Evolutionary conservation across 768 basidiomycete species (phyloP), one percentile per base, ranked within the genome.

Genomic region (Naematelia aurantialba): DNA sequence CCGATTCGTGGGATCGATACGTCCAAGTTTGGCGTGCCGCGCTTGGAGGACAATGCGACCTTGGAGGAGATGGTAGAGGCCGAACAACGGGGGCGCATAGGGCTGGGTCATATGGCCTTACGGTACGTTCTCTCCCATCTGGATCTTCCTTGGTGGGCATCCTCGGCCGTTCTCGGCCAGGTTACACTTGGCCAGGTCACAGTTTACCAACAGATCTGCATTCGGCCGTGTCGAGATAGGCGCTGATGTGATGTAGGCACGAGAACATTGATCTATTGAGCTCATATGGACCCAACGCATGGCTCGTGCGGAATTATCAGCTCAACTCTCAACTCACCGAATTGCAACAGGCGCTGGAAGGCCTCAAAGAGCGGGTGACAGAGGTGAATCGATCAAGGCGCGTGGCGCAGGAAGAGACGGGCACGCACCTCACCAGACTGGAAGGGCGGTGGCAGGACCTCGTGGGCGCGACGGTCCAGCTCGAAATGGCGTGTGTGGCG

Each of bases 371-470:
- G 71, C 74, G 85, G 51, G 89, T 89, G 0, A 86, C 88, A 0
- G 89, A 89, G 57, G 81, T 98, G 59, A 98, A 98, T 73, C 82
- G 94, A 50, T 85, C 87, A 57, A 83, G 93, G 53, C 91, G 93
- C 81, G 90, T 91, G 75, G 79, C 79, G 48, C 72, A 97, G 88
- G 89, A 87, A 46, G 84, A 81, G 8, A 79, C 87, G 19, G 92
- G 92, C 53, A 81, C 83, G 52, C 89, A 92, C 68, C 79, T 98
- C 59, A 88, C 85, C 26, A 80, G 84, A 8, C 79, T 96, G 59
- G 92, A 97, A 78, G 87, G 84, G 34, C 83, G 86, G 62, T 98
- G 93, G 93, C 93, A 90, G 21, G 89, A 92, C 78, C 81, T 97
- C 48, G 86, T 98, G 56, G 91, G 90, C 55, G 87, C 79, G 53